Evolutionary conservation across 1,284 basidiomycete species (phyloP), one percentile per base, ranked within the genome.

Genomic region (Rhodotorula sp.): DNA sequence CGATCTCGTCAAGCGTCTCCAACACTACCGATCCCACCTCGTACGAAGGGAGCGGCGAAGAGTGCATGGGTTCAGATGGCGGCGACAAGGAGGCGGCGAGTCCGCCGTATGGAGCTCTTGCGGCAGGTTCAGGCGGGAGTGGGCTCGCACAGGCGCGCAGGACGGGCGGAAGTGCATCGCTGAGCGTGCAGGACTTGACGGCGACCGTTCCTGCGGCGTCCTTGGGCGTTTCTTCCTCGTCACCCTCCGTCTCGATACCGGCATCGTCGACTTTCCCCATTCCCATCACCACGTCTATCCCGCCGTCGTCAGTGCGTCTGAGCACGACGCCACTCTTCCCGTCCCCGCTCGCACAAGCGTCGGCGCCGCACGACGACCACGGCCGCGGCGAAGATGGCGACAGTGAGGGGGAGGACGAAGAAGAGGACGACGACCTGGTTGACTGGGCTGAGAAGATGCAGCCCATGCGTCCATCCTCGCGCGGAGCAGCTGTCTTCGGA

Each of bases 281-380:
- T 30, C 65, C 67, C 1, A 65, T 74, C 47, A n/a, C 68, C 2
- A 63, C 67, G 4, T 40, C 67, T 2, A 53, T 69, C 37, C 54
- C 70, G 18, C 55, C 70, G 15, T 59, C 65, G 7, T 69, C 68
- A 22, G 73, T 72, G 4, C 59, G 70, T 2, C 56, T 74, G 9
- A 65, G 64, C 31, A 74, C 73, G 7, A 74, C 73, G 1, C 73
- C 73, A 22, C 64, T 72, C 44, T 72, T 70, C 34, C 73, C 73
- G 1, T 74, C 73, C 0, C 73, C 73, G 20, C 61, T 74, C 20
- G 70, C 70, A 2, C 71, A 74, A 48, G 68, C 73, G 0, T 72
- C 70, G 0, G 73, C 70, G 0, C 73, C 73, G 0, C 70, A 68
- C 20, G 73, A 74, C 53, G 67, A 74, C 18, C 57, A 59, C 31